Base-by-base conservation (phyloP, 139 green algal species). In the Nannochloris sp. region DNA sequence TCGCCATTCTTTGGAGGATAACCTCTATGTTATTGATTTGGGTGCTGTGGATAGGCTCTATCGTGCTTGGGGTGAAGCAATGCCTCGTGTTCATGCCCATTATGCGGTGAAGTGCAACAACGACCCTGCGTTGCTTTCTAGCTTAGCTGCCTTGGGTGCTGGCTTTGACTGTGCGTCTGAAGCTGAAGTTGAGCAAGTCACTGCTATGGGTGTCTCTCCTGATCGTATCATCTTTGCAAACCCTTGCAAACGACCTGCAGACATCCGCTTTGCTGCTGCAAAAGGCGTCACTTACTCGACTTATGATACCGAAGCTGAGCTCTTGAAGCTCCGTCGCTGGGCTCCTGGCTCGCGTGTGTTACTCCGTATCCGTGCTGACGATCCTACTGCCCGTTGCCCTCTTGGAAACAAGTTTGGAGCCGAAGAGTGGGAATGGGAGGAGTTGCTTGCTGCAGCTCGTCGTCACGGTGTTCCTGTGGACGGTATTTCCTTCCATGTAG, bases 401-500 rank as follows among this genome's bases (percentile, higher is more conserved):
- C 64, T 85, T 38, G 75, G 76, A 62, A 77, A 74, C 64, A 97
- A 97, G 86, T 97, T 93, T 68, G 92, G 92, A 45, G 89, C 88
- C 0, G 84, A 97, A 68, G 29, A 76, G 13, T 44, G 67, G 25
- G 87, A 77, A 19, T 60, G 62, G 60, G 39, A 68, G 24, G 38
- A 27, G 29, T 70, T 81, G 59, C 56, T 79, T 61, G 54, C 46
- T 39, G 35, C 35, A 10, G 74, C 76, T 4, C 42, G 31, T 34
- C 33, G 29, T 8, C 60, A 79, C 56, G 64, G 61, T 29, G 64
- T 97, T 31, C 25, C 80, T 4, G 82, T 98, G 13, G 83, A 85
- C 24, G 93, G 93, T 45, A 84, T 98, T 1, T 87, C 80, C 24
- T 99, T 99, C 85, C 93, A 98, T 75, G 93, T 98, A 4, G 93